Conservation (phyloP, 1,284 basidiomycete genomes). For the Xanthoconium separans region DNA sequence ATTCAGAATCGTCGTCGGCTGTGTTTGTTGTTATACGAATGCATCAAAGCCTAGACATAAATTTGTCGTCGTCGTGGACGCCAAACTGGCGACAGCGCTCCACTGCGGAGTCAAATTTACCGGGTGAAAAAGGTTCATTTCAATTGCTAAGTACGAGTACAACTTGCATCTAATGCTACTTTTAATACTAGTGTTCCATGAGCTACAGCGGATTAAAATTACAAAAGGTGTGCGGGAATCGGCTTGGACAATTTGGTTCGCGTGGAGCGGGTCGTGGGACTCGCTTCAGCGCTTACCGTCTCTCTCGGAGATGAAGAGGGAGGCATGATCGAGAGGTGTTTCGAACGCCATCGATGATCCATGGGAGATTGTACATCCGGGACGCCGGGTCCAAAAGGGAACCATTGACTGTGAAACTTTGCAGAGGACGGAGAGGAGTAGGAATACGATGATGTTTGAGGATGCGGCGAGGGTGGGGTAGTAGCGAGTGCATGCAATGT, state of each 20-base stretch:
- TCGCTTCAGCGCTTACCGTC: not conserved
- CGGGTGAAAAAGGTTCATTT: not conserved
- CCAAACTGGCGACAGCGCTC: not conserved
- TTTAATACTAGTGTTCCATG: not conserved
- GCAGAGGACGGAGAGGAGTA: slow-evolving; percentile 1
- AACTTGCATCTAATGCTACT: not conserved
- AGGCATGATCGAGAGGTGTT: slow-evolving; percentile 24
- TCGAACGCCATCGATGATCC: slow-evolving; percentile 1
- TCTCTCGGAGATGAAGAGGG: slow-evolving; percentile 10
- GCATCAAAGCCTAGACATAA: slow-evolving; percentile 10
- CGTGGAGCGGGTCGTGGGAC: slow-evolving; percentile 1
- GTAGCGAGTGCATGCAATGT: not conserved
- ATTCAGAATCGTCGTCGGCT: not conserved
- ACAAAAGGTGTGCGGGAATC: slow-evolving; percentile 22
- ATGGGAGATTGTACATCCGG: not conserved
- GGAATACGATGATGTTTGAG: slow-evolving; percentile 10
- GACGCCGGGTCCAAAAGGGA: not conserved
- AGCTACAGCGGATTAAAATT: slow-evolving; percentile 7
- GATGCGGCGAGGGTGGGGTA: not conserved
- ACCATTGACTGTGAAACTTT: not conserved
- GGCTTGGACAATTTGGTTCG: slow-evolving; percentile 21
- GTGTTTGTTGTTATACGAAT: slow-evolving; percentile 1
- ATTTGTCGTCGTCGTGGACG: not conserved
- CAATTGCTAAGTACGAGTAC: slow-evolving; percentile 5
- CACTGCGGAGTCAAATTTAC: not conserved